Evolutionary conservation across 257 asterid genomes (phyloP).

Genomic region (Plantago major): DNA sequence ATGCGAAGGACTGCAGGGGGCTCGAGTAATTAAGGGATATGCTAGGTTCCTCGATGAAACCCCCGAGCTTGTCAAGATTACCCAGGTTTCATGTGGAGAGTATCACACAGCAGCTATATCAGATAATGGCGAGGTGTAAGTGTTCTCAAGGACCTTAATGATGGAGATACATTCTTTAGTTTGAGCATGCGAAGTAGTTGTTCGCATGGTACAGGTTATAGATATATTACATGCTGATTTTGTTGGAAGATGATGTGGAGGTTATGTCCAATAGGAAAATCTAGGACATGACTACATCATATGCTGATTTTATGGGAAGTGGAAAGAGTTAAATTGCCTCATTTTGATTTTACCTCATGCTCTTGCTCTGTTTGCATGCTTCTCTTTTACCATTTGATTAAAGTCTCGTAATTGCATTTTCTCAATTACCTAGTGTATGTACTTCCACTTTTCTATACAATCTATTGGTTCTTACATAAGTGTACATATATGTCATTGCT

Average conservation of each 20-base stretch:
- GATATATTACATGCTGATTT: slow-evolving; percentile 6
- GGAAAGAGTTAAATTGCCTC: not conserved
- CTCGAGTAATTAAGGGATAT: slow-evolving; percentile 66
- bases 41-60: slow-evolving; percentile 91
- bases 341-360: not conserved
- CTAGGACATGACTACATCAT: no score
- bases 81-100: slow-evolving; percentile 90
- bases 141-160: slow-evolving; percentile 46
- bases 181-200: slow-evolving; percentile 34
- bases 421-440: not conserved
- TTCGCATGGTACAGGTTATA: slow-evolving; percentile 33
- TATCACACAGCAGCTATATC: slow-evolving; percentile 93
- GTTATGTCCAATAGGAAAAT: not conserved
- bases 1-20: slow-evolving; percentile 94
- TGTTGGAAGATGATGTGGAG: slow-evolving; percentile 2
- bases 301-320: no score
- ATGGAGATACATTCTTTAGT: slow-evolving; percentile 29
- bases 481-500: no score
- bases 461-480: no score
- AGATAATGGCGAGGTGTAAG: slow-evolving; percentile 97
- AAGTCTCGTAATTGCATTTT: not conserved
- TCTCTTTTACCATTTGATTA: not conserved
- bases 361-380: not conserved
- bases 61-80: slow-evolving; percentile 94
- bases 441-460: no score